Percentiles rank a stretch among this genome's conserved stretches.
Evolutionary conservation across 257 asterid genomes (phyloP).

Genomic region (Nicotiana knightiana): DNA sequence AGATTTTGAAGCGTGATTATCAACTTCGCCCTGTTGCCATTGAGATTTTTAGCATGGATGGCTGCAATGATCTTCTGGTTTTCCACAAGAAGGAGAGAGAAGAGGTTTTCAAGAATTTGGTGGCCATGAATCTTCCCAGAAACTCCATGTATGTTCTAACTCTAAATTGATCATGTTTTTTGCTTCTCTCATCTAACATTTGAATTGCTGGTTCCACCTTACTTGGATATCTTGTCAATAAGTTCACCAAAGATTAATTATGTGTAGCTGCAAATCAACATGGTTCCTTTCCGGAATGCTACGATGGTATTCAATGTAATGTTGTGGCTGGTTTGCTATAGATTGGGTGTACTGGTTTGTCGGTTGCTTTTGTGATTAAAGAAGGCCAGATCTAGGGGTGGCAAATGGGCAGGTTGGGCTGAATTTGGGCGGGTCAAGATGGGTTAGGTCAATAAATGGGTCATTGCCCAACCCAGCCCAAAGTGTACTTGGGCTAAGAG

Average conservation of each 20-base stretch:
- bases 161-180: conserved; percentile 1
- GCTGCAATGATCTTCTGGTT: conserved; percentile 97
- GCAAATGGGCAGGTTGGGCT: too few species aligned
- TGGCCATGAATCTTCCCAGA: conserved; percentile 97
- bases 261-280: not conserved
- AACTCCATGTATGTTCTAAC: conserved; percentile 81
- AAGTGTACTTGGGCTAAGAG: too few species aligned
- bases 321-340: not conserved
- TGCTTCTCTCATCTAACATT: not conserved
- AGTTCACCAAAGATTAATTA: not conserved
- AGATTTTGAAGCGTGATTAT: conserved; percentile 95
- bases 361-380: not conserved
- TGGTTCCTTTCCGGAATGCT: not conserved
- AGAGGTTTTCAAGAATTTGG: conserved; percentile 84
- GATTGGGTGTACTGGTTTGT: not conserved
- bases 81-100: conserved; percentile 97
- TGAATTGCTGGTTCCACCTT: conserved; percentile 5
- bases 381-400: not conserved
- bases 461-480: too few species aligned
- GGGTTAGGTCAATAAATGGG: too few species aligned
- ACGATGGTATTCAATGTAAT: not conserved
- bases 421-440: too few species aligned
- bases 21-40: conserved; percentile 99
- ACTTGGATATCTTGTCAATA: not conserved
- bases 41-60: conserved; percentile 99